Conservation (phyloP, 208 protist genomes). For the Naegleria fowleri region DNA sequence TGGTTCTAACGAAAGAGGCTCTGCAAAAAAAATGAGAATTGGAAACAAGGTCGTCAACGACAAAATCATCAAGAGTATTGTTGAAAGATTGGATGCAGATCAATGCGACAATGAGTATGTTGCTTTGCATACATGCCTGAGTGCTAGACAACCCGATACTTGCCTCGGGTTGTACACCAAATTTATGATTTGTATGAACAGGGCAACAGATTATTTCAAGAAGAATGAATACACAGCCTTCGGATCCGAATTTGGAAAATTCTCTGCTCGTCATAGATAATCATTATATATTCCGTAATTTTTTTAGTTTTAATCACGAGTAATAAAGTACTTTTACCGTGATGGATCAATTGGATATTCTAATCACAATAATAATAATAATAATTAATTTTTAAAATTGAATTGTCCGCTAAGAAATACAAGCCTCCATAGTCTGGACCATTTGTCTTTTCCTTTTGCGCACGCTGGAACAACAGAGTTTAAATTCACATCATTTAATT, state of each 20-base stretch:
- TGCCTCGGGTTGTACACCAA: not conserved
- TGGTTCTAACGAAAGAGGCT: too few species aligned
- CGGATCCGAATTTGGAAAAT: not conserved
- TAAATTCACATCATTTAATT: too few species aligned
- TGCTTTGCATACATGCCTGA: not conserved
- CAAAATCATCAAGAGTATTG: not conserved
- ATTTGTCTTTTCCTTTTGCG: too few species aligned
- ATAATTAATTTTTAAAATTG: too few species aligned
- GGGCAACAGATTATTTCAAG: not conserved
- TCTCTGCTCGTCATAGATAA: not conserved
- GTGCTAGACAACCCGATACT: not conserved
- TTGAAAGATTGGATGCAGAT: not conserved
- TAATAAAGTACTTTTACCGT: too few species aligned
- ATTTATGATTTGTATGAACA: not conserved
- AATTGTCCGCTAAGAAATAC: too few species aligned
- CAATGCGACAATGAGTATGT: not conserved
- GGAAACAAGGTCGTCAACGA: not conserved
- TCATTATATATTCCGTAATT: not conserved
- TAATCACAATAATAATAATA: too few species aligned
- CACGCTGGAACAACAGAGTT: too few species aligned
- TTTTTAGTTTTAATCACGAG: not conserved
- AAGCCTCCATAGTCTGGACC: too few species aligned
- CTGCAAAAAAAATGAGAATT: conserved; percentile 18
- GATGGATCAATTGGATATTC: too few species aligned
- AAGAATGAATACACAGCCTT: not conserved